Evolutionary conservation across 2,329 filamentous ascomycete genomes (phyloP).

Genomic region (Aspergillus udagawae): DNA sequence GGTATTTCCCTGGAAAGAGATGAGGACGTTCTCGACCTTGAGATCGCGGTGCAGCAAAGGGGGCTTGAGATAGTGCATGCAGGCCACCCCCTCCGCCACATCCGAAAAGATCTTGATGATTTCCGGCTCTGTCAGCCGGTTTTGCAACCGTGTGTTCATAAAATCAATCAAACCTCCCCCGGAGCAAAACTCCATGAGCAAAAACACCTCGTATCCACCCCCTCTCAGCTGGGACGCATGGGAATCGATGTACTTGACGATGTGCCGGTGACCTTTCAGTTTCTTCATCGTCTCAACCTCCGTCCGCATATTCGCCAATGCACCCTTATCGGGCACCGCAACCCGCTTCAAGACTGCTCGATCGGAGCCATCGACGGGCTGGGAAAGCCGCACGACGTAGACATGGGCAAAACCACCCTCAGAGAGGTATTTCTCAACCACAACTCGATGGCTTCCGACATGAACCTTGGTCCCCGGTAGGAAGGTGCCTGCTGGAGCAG

Average conservation of each 20-base stretch:
- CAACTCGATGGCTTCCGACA: constrained; percentile 84
- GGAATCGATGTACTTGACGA: constrained; percentile 97
- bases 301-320: constrained; percentile 90
- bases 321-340: constrained; percentile 92
- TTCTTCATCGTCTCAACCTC: constrained; percentile 99
- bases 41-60: constrained; percentile 88
- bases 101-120: constrained; percentile 96
- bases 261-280: constrained; percentile 90
- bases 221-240: constrained; percentile 91
- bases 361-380: constrained; percentile 72
- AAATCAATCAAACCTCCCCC: constrained; percentile 97
- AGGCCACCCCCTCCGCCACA: constrained; percentile 91
- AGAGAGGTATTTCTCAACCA: constrained; percentile 95
- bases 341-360: constrained; percentile 88
- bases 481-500: constrained; percentile 74
- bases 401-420: constrained; percentile 98
- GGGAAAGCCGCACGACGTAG: constrained; percentile 85
- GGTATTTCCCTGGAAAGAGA: constrained; percentile 63
- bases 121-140: constrained; percentile 94
- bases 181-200: constrained; percentile 96
- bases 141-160: constrained; percentile 97
- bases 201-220: constrained; percentile 93
- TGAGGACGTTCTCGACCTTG: constrained; percentile 97
- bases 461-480: constrained; percentile 93
- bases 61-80: constrained; percentile 98